These are phyloP conservation scores for Tetracladium maxilliforme DNA, from an alignment of 2,329 filamentous ascomycete species.

Conservation along the genomic window DNA sequence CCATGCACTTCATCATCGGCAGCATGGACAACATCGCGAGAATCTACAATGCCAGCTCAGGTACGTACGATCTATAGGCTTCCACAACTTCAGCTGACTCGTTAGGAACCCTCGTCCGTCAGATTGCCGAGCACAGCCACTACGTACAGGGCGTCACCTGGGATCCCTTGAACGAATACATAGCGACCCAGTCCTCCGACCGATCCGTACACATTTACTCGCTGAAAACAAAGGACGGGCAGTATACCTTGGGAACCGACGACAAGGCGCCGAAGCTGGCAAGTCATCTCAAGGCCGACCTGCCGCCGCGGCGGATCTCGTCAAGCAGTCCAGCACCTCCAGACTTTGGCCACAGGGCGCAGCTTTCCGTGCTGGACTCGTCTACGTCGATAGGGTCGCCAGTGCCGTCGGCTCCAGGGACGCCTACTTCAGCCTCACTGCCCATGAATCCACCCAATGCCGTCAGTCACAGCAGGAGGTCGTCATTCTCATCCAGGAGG, in stretches of 20 bases:
- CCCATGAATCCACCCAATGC: conserved; percentile 92
- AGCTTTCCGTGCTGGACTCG: conserved; percentile 40
- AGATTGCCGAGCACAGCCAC: conserved; percentile 94
- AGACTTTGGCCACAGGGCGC: conserved; percentile 56
- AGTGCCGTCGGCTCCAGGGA: conserved; percentile 80
- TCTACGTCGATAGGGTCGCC: conserved; percentile 59
- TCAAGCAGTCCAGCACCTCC: conserved; percentile 86
- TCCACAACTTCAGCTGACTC: background rate
- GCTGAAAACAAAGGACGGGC: conserved; percentile 88
- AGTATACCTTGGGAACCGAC: conserved; percentile 62
- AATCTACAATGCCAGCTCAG: conserved; percentile 89
- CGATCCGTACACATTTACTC: conserved; percentile 96
- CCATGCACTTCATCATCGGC: conserved; percentile 88
- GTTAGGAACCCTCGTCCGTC: conserved; percentile 54
- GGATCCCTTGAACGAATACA: conserved; percentile 96
- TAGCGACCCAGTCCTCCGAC: conserved; percentile 95
- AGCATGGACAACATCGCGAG: conserved; percentile 98
- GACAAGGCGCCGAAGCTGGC: conserved; percentile 60
- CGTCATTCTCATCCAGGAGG: conserved; percentile 73
- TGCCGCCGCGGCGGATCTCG: conserved; percentile 81
- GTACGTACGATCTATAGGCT: conserved; percentile 27
- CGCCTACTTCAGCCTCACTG: conserved; percentile 73
- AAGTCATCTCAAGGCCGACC: conserved; percentile 66
- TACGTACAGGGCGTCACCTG: conserved; percentile 97
- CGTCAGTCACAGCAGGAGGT: conserved; percentile 83